phyloP scores from a whole-genome alignment of 345 rosid species.

The Angophora floribunda region DNA sequence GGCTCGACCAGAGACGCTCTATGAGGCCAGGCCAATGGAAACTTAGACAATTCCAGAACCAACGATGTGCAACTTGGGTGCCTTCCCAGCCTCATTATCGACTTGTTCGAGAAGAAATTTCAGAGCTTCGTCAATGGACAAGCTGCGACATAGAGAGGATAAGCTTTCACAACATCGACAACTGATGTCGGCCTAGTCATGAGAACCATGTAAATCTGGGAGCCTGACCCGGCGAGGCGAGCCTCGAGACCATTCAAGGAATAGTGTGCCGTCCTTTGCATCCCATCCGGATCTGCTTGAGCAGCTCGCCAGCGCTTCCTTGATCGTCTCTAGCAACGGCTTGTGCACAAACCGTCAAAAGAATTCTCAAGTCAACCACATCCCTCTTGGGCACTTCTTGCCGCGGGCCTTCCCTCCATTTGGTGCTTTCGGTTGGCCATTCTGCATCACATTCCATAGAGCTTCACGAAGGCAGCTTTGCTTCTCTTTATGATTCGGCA shows the following conservation, averaged over 20 bases:
- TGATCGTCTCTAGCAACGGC: constrained; percentile 25
- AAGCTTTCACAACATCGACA: constrained; percentile 38
- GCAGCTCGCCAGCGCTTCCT: constrained; percentile 21
- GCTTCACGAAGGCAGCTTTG: constrained; percentile 15
- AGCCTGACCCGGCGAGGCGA: constrained; percentile 33
- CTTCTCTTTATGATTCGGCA: constrained; percentile 17
- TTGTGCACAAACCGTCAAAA: constrained; percentile 43
- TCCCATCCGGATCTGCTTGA: constrained; percentile 42
- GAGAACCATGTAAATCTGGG: constrained; percentile 18
- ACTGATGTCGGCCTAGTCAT: constrained; percentile 19
- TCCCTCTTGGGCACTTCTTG: constrained; percentile 25
- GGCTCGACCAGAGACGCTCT: too few species aligned
- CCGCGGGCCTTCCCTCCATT: constrained; percentile 18
- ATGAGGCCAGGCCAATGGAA: too few species aligned
- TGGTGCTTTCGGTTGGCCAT: constrained; percentile 12
- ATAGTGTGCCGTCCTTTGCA: constrained; percentile 28
- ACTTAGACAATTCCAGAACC: too few species aligned
- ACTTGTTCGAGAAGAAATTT: too few species aligned
- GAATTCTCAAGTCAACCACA: constrained; percentile 40
- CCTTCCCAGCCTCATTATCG: too few species aligned
- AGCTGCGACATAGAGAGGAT: constrained; percentile 7
- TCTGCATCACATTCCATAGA: constrained; percentile 9
- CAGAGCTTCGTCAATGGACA: too few species aligned
- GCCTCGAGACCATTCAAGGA: constrained; percentile 35
- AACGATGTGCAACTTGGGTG: too few species aligned